Base-by-base conservation (phyloP, 2,329 filamentous ascomycete genomes). In the Aspergillus hiratsukae region DNA sequence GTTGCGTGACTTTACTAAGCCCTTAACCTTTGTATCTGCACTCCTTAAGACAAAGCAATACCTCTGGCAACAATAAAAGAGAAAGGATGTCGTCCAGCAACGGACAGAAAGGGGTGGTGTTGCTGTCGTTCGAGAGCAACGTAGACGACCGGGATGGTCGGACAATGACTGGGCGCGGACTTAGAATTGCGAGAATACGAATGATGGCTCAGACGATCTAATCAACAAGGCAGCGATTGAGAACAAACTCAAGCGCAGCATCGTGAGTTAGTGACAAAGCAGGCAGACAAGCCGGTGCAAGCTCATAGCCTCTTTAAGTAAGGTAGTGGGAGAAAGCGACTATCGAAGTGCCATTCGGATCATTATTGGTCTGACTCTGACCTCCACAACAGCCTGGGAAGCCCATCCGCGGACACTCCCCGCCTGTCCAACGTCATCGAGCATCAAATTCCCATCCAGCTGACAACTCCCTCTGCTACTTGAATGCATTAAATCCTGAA, bases 371-470 rank as follows among this genome's bases (percentile, higher is more conserved):
- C 31, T 40, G 48, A 11, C n/a, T 23, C 31, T 40, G 48, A 11
- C n/a, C 27, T 37, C 48, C 48, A 28, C 53, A 41, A 41, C 21
- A 28, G 37, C 28, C 35, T n/a, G n/a, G 19, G 8, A 43, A 21
- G 40, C n/a, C n/a, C 40, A 11, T 43, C 40, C 0, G n/a, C n/a
- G 40, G n/a, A 49, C 49, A 37, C 56, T 46, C 50, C 53, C 50
- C 53, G 29, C 50, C 51, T 41, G 48, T 50, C 29, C 51, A 58
- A 63, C 61, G 59, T 61, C 61, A 62, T 59, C 55, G 31, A 54
- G 51, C 60, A 57, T 41, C n/a, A 31, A 28, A 45, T 45, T 27
- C 19, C 28, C 23, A 31, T 48, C 31, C 46, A 19, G 27, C 37
- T 31, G 37, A 19, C 37, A 25, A 17, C 31, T 19, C 49, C 25